phyloP scores from a whole-genome alignment of 2,329 filamentous ascomycete genomes.

The Neonectria ditissima region DNA sequence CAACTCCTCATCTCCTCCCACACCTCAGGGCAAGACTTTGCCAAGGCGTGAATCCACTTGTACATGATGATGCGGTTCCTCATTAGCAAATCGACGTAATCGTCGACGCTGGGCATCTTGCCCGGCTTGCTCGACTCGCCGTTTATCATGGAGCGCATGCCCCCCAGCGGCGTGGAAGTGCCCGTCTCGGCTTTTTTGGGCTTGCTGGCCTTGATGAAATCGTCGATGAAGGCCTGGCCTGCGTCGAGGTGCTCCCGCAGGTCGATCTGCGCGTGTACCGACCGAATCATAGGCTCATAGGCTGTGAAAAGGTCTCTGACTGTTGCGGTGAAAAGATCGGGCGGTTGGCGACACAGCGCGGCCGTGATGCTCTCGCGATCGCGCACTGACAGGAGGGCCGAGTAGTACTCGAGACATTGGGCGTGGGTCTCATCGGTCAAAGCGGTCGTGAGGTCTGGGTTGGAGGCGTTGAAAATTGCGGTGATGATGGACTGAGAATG shows the following conservation, averaged over 20 bases:
- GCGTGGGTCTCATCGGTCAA: slow-evolving; percentile 72
- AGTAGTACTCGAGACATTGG: slow-evolving; percentile 76
- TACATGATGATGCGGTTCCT: slow-evolving; percentile 74
- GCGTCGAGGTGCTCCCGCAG: slow-evolving; percentile 76
- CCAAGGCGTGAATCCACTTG: slow-evolving; percentile 77
- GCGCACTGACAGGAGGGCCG: slow-evolving; percentile 75
- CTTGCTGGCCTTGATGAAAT: slow-evolving; percentile 73
- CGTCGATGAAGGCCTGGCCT: slow-evolving; percentile 75
- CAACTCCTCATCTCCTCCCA: slow-evolving; percentile 71
- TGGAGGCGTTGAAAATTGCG: slow-evolving; percentile 70
- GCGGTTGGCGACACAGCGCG: slow-evolving; percentile 74
- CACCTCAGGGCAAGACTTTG: slow-evolving; percentile 75
- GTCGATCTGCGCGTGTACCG: slow-evolving; percentile 77
- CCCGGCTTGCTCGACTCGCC: slow-evolving; percentile 41
- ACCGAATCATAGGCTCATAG: slow-evolving; percentile 80
- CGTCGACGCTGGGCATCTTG: slow-evolving; percentile 71
- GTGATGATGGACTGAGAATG: slow-evolving; percentile 71
- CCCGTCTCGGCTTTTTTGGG: slow-evolving; percentile 52
- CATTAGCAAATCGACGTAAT: slow-evolving; percentile 76
- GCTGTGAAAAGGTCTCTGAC: slow-evolving; percentile 73
- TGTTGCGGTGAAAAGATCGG: slow-evolving; percentile 78
- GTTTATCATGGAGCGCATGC: slow-evolving; percentile 17
- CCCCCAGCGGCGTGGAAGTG: slow-evolving; percentile 36
- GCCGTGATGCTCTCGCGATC: slow-evolving; percentile 79
- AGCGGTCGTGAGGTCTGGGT: slow-evolving; percentile 57